Evolutionary conservation across 345 rosid genomes (phyloP).

Genomic region (Camelina hispida): DNA sequence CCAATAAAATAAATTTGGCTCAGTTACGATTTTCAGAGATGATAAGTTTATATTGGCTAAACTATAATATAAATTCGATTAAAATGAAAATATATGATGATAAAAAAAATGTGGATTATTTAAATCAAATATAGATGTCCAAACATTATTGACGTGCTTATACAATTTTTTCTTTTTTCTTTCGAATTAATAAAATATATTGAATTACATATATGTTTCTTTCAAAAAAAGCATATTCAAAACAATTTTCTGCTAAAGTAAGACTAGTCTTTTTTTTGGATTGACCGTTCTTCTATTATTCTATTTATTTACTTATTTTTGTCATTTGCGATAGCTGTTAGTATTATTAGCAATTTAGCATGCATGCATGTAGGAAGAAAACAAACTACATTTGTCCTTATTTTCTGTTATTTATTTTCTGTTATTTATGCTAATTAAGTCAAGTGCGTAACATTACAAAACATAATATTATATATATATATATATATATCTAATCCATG

Average conservation of each 20-base stretch:
- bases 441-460: neutral
- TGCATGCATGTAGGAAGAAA: neutral
- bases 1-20: too few species aligned
- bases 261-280: conserved; percentile 16
- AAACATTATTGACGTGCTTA: neutral
- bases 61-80: neutral
- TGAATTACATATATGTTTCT: neutral
- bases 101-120: neutral
- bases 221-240: neutral
- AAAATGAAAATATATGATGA: neutral
- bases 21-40: too few species aligned
- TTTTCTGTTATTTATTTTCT: conserved; percentile 6
- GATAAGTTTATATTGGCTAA: neutral
- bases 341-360: conserved; percentile 10
- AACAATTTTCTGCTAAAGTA: conserved; percentile 16
- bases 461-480: neutral
- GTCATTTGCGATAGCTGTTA: conserved; percentile 27
- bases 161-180: neutral
- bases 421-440: conserved; percentile 21
- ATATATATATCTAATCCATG: conserved; percentile 6
- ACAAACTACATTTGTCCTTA: neutral
- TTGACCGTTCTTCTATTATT: conserved; percentile 25
- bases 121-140: neutral
- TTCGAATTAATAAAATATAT: neutral
- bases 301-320: neutral